Evolutionary conservation across 1,284 basidiomycete species (phyloP), one percentile per base, ranked within the genome.

Genomic region (Trametes versicolor): DNA sequence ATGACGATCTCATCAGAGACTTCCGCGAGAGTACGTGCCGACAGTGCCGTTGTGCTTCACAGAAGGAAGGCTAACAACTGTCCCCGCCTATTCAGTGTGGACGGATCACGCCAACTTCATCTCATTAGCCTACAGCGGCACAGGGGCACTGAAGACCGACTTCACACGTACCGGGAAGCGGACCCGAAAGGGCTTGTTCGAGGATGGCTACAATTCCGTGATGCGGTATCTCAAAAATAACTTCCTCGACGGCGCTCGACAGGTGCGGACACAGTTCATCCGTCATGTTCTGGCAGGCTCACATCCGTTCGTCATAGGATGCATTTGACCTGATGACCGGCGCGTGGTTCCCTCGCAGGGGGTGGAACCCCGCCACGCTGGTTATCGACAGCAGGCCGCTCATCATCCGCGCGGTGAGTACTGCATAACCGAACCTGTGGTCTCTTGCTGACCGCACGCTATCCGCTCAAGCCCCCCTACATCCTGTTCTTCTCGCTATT

Each of bases 221-320:
- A 85, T 91, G 79, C 89, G 98, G 66, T 99, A 99, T 76, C 75
- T 98, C 70, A 96, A 93, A 83, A 99, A 99, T 83, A 99, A 98
- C 77, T 97, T 96, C 81, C 94, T 98, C 73, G 98, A 99, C 77
- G 98, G 98, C 7, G 86, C 95, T 58, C 83, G 97, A 74, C 96
- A 94, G 82, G 91, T 89, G 73, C 72, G 81, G 75, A 17, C 48
- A n/a, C 34, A 23, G 61, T 59, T 17, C 27, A 27, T 19, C 21
- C 52, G 50, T 62, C 57, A 36, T 43, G n/a, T 51, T 23, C 29
- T 32, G 25, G 53, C 58, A 49, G 36, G 34, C 55, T 71, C 49
- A 37, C 25, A 45, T 37, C 10, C 21, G 45, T 53, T 36, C 57
- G 68, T 37, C 60, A 52, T 73, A 96, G 88, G 96, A 98, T 78